Evolutionary conservation across 176 grass and related monocot species (phyloP).

Genomic region (Carex pumila): DNA sequence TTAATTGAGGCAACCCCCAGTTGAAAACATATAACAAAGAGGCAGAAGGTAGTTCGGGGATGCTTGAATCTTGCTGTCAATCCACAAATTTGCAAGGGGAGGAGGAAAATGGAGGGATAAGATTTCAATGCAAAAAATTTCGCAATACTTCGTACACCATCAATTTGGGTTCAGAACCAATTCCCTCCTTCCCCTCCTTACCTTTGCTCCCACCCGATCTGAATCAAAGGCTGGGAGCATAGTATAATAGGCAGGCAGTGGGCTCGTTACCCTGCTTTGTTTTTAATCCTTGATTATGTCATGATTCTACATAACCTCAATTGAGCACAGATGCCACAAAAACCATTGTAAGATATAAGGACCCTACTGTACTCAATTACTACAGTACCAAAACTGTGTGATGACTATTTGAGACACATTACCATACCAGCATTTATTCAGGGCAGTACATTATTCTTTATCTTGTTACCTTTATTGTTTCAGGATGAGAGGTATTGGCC

Average conservation of each 20-base stretch:
- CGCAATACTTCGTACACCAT: neutral
- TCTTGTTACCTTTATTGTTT: conserved; percentile 23
- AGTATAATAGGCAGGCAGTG: neutral
- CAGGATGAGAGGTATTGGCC: conserved; percentile 95
- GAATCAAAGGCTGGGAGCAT: neutral
- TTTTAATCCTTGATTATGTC: neutral
- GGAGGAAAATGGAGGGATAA: neutral
- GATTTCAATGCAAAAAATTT: neutral
- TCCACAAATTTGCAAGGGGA: neutral
- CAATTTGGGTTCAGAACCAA: neutral
- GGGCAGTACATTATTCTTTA: conserved; percentile 20
- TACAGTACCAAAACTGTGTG: neutral
- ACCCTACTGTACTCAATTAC: neutral
- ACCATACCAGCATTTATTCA: neutral
- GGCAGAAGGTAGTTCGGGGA: neutral
- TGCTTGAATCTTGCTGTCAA: neutral
- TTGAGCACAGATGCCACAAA: neutral
- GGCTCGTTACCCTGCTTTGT: neutral
- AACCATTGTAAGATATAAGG: neutral
- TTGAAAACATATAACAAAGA: neutral
- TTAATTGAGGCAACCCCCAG: neutral
- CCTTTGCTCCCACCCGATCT: neutral
- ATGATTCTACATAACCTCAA: neutral
- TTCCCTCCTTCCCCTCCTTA: neutral
- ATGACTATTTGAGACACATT: neutral